Percentiles rank a stretch among this genome's conserved stretches.
phyloP scores from a whole-genome alignment of 2,329 filamentous ascomycete species.

The Aspergillus neotritici region DNA sequence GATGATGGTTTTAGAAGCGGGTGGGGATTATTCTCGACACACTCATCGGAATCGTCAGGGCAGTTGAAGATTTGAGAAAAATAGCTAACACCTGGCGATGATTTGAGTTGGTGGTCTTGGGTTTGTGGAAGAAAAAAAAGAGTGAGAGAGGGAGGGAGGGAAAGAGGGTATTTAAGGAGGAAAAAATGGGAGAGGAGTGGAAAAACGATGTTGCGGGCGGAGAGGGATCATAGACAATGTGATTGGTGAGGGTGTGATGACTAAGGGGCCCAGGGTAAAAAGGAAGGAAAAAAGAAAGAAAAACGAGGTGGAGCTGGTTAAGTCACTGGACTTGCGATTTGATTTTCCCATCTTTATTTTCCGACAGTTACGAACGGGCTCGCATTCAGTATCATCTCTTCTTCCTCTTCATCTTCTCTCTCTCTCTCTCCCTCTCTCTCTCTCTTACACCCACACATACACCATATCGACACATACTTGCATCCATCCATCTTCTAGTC shows the following conservation, averaged over 20 bases:
- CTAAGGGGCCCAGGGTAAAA: constrained; percentile 3
- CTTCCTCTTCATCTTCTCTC: constrained; percentile 25
- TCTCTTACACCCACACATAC: not conserved
- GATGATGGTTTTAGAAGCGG: constrained; percentile 79
- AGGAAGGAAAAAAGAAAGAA: not conserved
- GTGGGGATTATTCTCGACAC: constrained; percentile 59
- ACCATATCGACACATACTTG: not conserved
- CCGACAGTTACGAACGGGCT: too few species aligned
- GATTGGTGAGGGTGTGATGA: constrained; percentile 21
- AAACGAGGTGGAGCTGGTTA: too few species aligned
- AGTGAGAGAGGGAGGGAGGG: constrained; percentile 13
- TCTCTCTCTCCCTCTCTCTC: constrained; percentile 4
- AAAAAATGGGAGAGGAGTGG: constrained; percentile 17
- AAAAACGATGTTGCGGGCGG: constrained; percentile 31
- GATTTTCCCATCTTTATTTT: constrained; percentile 11
- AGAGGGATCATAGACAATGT: constrained; percentile 15
- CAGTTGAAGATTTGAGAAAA: constrained; percentile 44
- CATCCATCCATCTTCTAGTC: not conserved
- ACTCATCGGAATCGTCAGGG: constrained; percentile 66
- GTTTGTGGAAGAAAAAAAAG: constrained; percentile 40
- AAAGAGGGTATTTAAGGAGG: constrained; percentile 12
- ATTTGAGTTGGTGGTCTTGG: constrained; percentile 70
- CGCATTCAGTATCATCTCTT: too few species aligned
- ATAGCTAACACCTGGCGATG: constrained; percentile 55
- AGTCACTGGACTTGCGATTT: not conserved